Percentiles rank a stretch among this genome's conserved stretches.
Evolutionary conservation across 257 asterid genomes (phyloP).

Genomic region (Mentha longifolia): DNA sequence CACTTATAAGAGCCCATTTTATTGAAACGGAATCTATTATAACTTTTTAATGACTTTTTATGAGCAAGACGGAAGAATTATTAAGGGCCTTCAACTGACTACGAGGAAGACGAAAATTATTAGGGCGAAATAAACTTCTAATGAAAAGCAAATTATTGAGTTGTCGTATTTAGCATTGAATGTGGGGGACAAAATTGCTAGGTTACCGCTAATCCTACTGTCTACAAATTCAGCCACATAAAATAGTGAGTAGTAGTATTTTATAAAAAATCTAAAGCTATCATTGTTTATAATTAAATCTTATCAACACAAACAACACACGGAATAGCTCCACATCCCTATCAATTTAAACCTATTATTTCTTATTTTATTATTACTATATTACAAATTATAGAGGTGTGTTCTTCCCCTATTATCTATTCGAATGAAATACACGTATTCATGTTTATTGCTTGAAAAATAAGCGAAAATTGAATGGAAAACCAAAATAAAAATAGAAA

Average conservation of each 20-base stretch:
- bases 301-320: background rate
- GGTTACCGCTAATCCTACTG: background rate
- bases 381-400: too few relatives aligned
- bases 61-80: too few relatives aligned
- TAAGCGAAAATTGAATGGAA: too few relatives aligned
- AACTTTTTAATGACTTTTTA: too few relatives aligned
- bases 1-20: too few relatives aligned
- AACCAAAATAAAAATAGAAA: too few relatives aligned
- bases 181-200: conserved; percentile 17
- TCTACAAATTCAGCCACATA: background rate
- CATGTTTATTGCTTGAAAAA: too few relatives aligned
- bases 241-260: background rate
- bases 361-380: too few relatives aligned
- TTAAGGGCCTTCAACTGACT: too few relatives aligned
- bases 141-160: background rate
- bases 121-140: background rate
- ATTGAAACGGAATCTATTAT: too few relatives aligned
- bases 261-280: background rate
- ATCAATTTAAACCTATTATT: background rate
- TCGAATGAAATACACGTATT: too few relatives aligned
- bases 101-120: background rate
- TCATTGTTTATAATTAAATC: background rate
- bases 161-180: conserved; percentile 16
- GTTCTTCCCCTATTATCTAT: too few relatives aligned
- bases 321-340: background rate